These are phyloP conservation scores for Neofusicoccum umdonicola DNA, from an alignment of 2,329 filamentous ascomycete genomes.

Conservation along the genomic window DNA sequence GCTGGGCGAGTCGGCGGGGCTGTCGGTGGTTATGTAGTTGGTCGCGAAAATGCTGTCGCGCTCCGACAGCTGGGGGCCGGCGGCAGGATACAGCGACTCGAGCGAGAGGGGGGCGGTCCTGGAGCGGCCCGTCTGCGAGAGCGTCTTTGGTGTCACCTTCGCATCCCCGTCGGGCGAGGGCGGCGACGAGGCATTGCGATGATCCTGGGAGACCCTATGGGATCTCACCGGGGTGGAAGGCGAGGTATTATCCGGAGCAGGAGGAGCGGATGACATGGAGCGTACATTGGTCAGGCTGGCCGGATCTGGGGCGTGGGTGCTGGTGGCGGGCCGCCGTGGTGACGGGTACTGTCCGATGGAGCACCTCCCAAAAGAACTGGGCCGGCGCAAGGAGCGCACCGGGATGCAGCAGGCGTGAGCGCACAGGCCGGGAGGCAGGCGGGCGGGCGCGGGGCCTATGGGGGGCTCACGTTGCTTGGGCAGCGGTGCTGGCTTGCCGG, in stretches of 20 bases:
- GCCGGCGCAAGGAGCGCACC: conserved; percentile 4
- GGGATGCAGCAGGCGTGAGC: neutral
- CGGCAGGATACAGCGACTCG: conserved; percentile 36
- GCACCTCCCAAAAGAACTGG: neutral
- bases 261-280: conserved; percentile 41
- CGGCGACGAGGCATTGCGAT: conserved; percentile 21
- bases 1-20: conserved; percentile 39
- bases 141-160: conserved; percentile 32
- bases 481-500: neutral
- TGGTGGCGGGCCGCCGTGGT: conserved; percentile 27
- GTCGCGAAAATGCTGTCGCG: conserved; percentile 64
- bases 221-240: conserved; percentile 41
- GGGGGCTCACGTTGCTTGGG: conserved; percentile 11
- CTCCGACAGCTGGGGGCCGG: conserved; percentile 57
- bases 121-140: conserved; percentile 38
- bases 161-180: conserved; percentile 21
- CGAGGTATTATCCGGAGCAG: conserved; percentile 39
- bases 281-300: conserved; percentile 41
- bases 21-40: conserved; percentile 55
- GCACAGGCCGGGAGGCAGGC: neutral
- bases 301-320: conserved; percentile 28
- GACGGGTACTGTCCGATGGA: conserved; percentile 10
- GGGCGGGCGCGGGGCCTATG: neutral
- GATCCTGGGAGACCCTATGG: conserved; percentile 27
- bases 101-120: conserved; percentile 36